A percentile compares a stretch with the other conserved stretches of the same genome.
Conservation (phyloP, 1,139 yeast species). For the Suhomyces coccinellae region DNA sequence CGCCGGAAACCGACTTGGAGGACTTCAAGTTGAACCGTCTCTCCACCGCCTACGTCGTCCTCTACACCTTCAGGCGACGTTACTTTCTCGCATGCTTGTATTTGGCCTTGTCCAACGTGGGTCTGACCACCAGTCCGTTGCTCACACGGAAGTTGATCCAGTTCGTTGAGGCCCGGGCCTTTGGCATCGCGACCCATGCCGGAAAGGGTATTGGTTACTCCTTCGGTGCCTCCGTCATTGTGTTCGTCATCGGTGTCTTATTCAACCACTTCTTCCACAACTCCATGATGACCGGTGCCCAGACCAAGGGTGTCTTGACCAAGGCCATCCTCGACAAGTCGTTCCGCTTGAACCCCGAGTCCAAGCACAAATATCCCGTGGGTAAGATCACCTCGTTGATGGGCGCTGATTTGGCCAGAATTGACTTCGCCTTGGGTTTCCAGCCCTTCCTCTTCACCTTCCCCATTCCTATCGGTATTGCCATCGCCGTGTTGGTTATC, state of each 20-base stretch:
- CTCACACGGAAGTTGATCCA: constrained; percentile 43
- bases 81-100: constrained; percentile 24
- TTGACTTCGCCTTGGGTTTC: constrained; percentile 74
- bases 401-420: constrained; percentile 77
- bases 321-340: constrained; percentile 36
- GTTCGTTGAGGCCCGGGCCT: constrained; percentile 37
- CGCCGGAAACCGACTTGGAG: constrained; percentile 26
- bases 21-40: constrained; percentile 20
- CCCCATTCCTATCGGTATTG: constrained; percentile 59
- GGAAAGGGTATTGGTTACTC: constrained; percentile 39
- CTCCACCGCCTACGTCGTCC: constrained; percentile 22
- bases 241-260: constrained; percentile 41
- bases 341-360: constrained; percentile 28
- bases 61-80: constrained; percentile 31
- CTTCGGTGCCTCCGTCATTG: constrained; percentile 24
- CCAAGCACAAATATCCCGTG: constrained; percentile 30
- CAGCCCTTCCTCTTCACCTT: constrained; percentile 65
- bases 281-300: constrained; percentile 49
- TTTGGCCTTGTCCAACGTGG: constrained; percentile 21
- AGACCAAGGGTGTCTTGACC: constrained; percentile 36
- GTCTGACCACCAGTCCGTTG: constrained; percentile 27
- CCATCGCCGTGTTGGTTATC: constrained; percentile 62
- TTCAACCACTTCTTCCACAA: constrained; percentile 64
- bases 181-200: constrained; percentile 20
- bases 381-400: constrained; percentile 51